Percentiles rank a stretch among this genome's conserved stretches.
These are phyloP conservation scores for Trichomonascaceae sp. DNA, from an alignment of 1,139 yeast species.

Conservation along the genomic window DNA sequence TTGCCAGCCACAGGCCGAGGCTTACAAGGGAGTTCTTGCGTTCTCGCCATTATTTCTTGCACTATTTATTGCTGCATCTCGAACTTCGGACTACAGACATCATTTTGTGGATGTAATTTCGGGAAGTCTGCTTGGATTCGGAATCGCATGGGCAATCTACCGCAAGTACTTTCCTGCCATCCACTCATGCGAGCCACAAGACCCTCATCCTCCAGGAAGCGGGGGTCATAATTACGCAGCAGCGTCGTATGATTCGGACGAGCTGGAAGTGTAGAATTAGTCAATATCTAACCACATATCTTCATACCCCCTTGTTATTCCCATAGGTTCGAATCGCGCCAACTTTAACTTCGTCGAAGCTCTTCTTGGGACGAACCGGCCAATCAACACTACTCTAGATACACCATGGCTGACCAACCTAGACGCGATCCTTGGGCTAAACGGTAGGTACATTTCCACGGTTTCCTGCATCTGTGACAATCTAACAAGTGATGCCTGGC, in stretches of 20 bases:
- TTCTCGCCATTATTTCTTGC: conserved; percentile 19
- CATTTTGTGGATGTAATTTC: conserved; percentile 54
- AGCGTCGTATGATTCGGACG: too few species aligned
- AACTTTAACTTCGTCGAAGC: too few species aligned
- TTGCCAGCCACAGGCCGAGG: conserved; percentile 23
- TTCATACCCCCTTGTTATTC: too few species aligned
- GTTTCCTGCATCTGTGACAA: neutral
- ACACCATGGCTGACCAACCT: conserved; percentile 15
- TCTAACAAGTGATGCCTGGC: conserved; percentile 69
- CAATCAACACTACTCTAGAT: neutral
- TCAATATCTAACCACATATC: too few species aligned
- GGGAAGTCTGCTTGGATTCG: conserved; percentile 42
- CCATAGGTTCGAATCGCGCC: too few species aligned
- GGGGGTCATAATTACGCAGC: neutral
- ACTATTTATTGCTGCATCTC: conserved; percentile 36
- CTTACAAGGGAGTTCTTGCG: conserved; percentile 19
- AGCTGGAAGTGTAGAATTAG: too few species aligned
- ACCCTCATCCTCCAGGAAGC: conserved; percentile 8
- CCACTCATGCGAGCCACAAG: conserved; percentile 10
- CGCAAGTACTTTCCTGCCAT: conserved; percentile 14
- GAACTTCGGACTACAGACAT: conserved; percentile 68
- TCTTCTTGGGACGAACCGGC: too few species aligned
- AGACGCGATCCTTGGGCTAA: conserved; percentile 36
- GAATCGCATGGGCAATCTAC: conserved; percentile 37
- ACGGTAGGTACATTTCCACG: conserved; percentile 23